Percentiles rank a stretch among this genome's conserved stretches.
Evolutionary conservation across 257 asterid genomes (phyloP).

Genomic region (Solanum pinnatisectum): DNA sequence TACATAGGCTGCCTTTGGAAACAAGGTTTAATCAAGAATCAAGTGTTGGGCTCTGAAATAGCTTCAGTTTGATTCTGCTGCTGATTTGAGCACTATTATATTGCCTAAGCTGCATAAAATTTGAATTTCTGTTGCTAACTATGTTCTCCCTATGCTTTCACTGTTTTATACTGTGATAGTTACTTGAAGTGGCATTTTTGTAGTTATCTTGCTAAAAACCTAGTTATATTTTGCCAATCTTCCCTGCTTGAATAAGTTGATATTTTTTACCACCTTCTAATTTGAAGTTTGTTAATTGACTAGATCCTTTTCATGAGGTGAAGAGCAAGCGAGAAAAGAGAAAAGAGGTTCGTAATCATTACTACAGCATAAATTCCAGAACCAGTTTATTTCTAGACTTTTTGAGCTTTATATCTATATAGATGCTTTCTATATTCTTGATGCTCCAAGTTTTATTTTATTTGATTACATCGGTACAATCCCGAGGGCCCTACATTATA

Average conservation of each 20-base stretch:
- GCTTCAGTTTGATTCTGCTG: not conserved
- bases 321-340: constrained; percentile 93
- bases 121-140: not conserved
- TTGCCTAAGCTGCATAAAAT: not conserved
- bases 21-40: not conserved
- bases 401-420: not conserved
- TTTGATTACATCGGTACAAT: not conserved
- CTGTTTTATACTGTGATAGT: not conserved
- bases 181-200: not conserved
- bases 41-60: not conserved
- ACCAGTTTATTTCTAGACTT: not conserved
- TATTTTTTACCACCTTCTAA: constrained; percentile 14
- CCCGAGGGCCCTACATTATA: not conserved
- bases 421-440: not conserved
- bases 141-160: not conserved
- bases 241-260: not conserved
- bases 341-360: constrained; percentile 63
- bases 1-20: not conserved
- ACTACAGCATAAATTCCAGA: not conserved
- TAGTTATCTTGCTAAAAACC: not conserved
- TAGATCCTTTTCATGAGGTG: constrained; percentile 78
- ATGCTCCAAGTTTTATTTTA: not conserved
- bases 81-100: not conserved
- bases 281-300: constrained; percentile 12
- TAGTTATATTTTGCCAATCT: not conserved